A percentile compares a stretch with the other conserved stretches of the same genome.
These are phyloP conservation scores for Monosporascus sp. DNA, from an alignment of 2,329 filamentous ascomycete species.

Conservation along the genomic window DNA sequence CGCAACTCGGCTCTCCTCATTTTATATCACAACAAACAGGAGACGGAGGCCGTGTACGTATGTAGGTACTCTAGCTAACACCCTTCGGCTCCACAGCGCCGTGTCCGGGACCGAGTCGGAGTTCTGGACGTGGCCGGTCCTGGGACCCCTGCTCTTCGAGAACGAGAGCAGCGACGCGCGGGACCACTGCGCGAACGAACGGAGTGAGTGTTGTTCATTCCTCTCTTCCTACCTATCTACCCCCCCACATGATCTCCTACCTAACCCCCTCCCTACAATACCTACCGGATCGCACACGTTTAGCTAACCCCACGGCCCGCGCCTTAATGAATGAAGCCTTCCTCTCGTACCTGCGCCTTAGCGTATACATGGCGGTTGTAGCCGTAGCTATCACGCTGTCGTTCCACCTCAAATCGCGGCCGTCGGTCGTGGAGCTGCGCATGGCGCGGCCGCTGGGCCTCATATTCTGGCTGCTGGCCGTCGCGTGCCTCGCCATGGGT, in stretches of 20 bases:
- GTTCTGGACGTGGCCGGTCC: conserved; percentile 57
- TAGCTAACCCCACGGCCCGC: neutral
- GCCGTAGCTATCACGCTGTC: conserved; percentile 86
- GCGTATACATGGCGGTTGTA: conserved; percentile 87
- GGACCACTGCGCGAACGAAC: conserved; percentile 75
- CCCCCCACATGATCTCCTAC: neutral
- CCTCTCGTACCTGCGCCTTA: conserved; percentile 83
- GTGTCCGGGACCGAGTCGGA: conserved; percentile 28
- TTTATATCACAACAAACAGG: too few species aligned
- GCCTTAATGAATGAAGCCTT: conserved; percentile 47
- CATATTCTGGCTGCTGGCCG: conserved; percentile 78
- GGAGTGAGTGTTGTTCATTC: conserved; percentile 42
- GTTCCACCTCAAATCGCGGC: conserved; percentile 78
- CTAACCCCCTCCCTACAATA: neutral
- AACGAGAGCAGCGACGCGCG: conserved; percentile 70
- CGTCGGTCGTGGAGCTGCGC: conserved; percentile 63
- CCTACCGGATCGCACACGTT: neutral
- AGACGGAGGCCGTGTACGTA: too few species aligned
- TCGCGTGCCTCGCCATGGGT: conserved; percentile 72
- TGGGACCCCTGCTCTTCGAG: conserved; percentile 66
- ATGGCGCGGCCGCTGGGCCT: conserved; percentile 81
- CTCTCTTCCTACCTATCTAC: neutral
- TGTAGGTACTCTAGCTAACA: too few species aligned
- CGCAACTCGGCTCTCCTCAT: too few species aligned
- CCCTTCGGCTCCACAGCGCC: neutral